phyloP scores from a whole-genome alignment of 768 basidiomycete species.

The Phanerochaete sordida region DNA sequence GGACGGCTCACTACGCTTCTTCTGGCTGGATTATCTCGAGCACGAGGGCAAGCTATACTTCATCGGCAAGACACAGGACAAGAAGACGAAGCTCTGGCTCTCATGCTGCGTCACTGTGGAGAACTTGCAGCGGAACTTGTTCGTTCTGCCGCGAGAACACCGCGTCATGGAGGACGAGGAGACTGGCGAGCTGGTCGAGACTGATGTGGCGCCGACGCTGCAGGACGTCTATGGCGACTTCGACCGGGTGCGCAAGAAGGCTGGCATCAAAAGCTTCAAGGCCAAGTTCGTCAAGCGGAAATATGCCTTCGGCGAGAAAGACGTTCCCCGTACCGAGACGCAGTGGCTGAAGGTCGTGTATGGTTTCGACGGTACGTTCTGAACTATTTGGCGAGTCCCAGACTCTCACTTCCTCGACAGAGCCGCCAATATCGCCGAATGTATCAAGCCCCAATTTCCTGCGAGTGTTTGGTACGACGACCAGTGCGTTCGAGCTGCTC shows the following conservation, averaged over 20 bases:
- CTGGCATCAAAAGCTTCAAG: constrained; percentile 69
- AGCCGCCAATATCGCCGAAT: constrained; percentile 68
- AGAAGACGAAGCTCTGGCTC: constrained; percentile 60
- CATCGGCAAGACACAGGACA: constrained; percentile 88
- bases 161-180: constrained; percentile 56
- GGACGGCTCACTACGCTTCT: constrained; percentile 86
- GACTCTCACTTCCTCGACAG: constrained; percentile 31
- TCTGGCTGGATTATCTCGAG: constrained; percentile 95
- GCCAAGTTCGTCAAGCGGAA: constrained; percentile 84
- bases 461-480: constrained; percentile 87
- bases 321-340: constrained; percentile 73
- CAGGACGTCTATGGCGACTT: constrained; percentile 83
- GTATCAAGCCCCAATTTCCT: constrained; percentile 81
- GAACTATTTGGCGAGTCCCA: background rate
- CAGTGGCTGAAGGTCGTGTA: constrained; percentile 96
- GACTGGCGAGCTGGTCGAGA: constrained; percentile 60
- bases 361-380: constrained; percentile 70
- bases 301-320: constrained; percentile 88
- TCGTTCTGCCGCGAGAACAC: constrained; percentile 74
- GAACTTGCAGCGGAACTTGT: constrained; percentile 86
- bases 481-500: constrained; percentile 88
- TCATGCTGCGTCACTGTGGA: constrained; percentile 87
- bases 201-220: constrained; percentile 67
- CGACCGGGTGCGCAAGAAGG: constrained; percentile 67
- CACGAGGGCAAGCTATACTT: constrained; percentile 82